phyloP scores from a whole-genome alignment of 768 basidiomycete genomes.

The Leccinum barrowsii region DNA sequence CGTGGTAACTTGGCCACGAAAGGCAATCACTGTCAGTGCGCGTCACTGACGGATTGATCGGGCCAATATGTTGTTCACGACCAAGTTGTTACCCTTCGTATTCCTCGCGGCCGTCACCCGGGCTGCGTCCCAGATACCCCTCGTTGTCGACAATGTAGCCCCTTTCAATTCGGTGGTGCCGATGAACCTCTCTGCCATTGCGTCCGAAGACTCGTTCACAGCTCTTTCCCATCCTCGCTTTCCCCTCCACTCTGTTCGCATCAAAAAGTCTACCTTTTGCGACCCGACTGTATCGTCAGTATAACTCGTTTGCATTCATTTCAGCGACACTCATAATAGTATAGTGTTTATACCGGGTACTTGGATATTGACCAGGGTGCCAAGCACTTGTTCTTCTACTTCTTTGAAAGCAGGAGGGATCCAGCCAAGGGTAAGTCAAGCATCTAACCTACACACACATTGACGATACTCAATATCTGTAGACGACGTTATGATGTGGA shows the following conservation, averaged over 20 bases:
- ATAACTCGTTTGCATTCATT: neutral
- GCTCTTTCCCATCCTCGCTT: conserved; percentile 46
- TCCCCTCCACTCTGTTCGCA: conserved; percentile 50
- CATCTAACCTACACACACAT: neutral
- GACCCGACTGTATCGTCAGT: conserved; percentile 51
- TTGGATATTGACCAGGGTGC: conserved; percentile 47
- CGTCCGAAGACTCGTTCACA: conserved; percentile 32
- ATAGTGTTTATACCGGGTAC: conserved; percentile 46
- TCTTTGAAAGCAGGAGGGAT: conserved; percentile 53
- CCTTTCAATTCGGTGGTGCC: neutral
- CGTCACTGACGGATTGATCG: neutral
- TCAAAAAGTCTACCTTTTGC: conserved; percentile 61
- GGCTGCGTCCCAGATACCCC: conserved; percentile 7
- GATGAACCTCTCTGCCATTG: conserved; percentile 24
- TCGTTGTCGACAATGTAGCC: neutral
- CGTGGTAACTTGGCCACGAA: conserved; percentile 29
- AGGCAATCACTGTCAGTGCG: conserved; percentile 10
- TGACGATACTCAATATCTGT: neutral
- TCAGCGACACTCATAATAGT: neutral
- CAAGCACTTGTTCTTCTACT: conserved; percentile 55
- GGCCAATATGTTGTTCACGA: conserved; percentile 3
- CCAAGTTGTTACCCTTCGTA: conserved; percentile 3
- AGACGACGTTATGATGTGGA: conserved; percentile 73
- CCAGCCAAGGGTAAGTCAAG: conserved; percentile 35
- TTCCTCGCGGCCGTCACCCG: neutral